Conservation (phyloP, 2,329 filamentous ascomycete species). For the Trichoderma guizhouense region DNA sequence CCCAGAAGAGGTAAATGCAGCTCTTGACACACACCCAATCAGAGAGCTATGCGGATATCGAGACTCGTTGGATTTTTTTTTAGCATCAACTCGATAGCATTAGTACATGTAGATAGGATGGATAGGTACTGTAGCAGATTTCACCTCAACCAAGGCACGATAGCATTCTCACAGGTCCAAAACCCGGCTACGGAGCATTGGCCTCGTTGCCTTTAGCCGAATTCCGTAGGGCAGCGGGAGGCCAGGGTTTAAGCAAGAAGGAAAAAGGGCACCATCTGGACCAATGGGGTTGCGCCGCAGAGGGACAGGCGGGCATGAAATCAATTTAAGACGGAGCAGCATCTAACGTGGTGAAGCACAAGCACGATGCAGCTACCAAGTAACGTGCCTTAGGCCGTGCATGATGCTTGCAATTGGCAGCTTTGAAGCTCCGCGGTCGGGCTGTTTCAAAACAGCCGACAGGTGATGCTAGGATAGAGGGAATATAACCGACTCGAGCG, state of each 20-base stretch:
- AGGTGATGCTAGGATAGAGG: not conserved
- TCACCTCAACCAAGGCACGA: not conserved
- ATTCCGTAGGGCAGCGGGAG: not conserved
- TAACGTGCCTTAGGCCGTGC: not conserved
- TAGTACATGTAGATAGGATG: not conserved
- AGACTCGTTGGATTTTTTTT: not conserved
- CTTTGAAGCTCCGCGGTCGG: not conserved
- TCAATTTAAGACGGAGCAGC: not conserved
- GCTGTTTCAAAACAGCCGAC: not conserved
- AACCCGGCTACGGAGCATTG: not conserved
- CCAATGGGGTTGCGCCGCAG: not conserved
- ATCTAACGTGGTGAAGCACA: not conserved
- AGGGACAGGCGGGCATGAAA: not conserved
- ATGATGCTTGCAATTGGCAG: not conserved
- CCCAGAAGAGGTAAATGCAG: not conserved
- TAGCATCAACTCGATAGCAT: not conserved
- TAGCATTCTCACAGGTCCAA: not conserved
- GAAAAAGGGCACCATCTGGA: not conserved
- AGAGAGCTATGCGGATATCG: not conserved
- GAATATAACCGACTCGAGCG: not conserved
- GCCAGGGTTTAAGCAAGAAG: not conserved
- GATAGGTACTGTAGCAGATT: not conserved
- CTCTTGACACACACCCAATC: not conserved
- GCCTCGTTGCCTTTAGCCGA: slow-evolving; percentile 1
- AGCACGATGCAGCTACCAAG: not conserved